Evolutionary conservation across 495 filamentous ascomycete genomes (phyloP).

Genomic region (Xeromyces bisporus): DNA sequence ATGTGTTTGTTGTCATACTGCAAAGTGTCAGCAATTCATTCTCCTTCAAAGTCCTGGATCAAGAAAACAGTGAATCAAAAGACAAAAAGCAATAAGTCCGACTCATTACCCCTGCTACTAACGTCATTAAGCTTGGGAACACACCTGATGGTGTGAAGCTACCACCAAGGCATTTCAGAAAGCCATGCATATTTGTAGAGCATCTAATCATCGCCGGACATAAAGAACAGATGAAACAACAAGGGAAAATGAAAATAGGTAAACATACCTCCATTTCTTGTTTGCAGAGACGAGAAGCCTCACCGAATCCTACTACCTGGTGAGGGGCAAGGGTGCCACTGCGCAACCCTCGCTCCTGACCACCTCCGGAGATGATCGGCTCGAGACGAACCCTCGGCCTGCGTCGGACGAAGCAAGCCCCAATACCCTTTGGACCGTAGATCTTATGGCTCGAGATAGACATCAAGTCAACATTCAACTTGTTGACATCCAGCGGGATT

Average conservation of each 20-base stretch:
- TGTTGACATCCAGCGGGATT: slow-evolving; percentile 90
- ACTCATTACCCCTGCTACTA: slow-evolving; percentile 36
- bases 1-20: slow-evolving; percentile 88
- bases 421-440: slow-evolving; percentile 93
- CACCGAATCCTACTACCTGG: slow-evolving; percentile 80
- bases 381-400: slow-evolving; percentile 86
- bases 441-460: slow-evolving; percentile 99
- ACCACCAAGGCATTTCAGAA: slow-evolving; percentile 30
- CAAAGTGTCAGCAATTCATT: slow-evolving; percentile 13
- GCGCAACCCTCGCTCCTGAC: slow-evolving; percentile 84
- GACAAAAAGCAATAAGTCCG: slow-evolving; percentile 1
- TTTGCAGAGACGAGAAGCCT: slow-evolving; percentile 80
- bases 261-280: slow-evolving; percentile 72
- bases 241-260: slow-evolving; percentile 2
- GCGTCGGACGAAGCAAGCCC: slow-evolving; percentile 86
- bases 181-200: slow-evolving; percentile 42
- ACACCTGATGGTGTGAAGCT: slow-evolving; percentile 22
- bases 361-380: slow-evolving; percentile 89
- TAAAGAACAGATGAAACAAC: slow-evolving; percentile 4
- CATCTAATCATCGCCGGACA: slow-evolving; percentile 32
- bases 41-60: background rate
- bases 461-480: slow-evolving; percentile 95
- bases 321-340: slow-evolving; percentile 88
- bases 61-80: no score
- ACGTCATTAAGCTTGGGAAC: slow-evolving; percentile 27